phyloP scores from a whole-genome alignment of 345 rosid species.

The Acer saccharum region DNA sequence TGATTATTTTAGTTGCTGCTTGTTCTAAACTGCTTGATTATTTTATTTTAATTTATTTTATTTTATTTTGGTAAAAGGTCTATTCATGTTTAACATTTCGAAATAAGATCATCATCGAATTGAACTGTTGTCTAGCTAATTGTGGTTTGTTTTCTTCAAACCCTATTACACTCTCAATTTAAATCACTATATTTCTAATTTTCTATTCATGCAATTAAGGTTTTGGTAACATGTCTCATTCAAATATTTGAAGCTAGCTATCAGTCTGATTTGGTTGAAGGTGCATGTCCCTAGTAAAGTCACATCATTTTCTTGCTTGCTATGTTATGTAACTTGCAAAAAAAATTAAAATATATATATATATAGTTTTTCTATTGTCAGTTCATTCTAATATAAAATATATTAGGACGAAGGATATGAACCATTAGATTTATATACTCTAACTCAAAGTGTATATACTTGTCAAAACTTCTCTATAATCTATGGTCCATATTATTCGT shows the following conservation, averaged over 20 bases:
- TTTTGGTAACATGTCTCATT: slow-evolving; percentile 32
- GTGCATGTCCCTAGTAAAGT: background rate
- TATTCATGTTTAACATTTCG: background rate
- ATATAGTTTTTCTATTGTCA: too few relatives aligned
- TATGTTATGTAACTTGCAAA: too few relatives aligned
- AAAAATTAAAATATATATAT: too few relatives aligned
- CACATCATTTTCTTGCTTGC: slow-evolving; percentile 19
- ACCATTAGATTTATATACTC: too few relatives aligned
- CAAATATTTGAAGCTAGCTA: slow-evolving; percentile 12
- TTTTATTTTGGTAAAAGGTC: slow-evolving; percentile 5
- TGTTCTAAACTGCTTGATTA: too few relatives aligned
- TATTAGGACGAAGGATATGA: too few relatives aligned
- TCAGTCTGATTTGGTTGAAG: background rate
- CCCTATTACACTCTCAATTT: background rate
- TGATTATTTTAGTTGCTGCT: background rate
- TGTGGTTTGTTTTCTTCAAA: slow-evolving; percentile 5
- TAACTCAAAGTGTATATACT: too few relatives aligned
- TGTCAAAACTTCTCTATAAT: too few relatives aligned
- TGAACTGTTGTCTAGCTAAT: background rate
- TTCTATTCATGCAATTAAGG: background rate
- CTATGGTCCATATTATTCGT: too few relatives aligned
- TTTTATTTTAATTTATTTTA: too few relatives aligned
- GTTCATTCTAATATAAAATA: too few relatives aligned
- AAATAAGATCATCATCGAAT: background rate
- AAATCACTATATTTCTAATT: too few relatives aligned